phyloP scores from a whole-genome alignment of 2,329 filamentous ascomycete species.

The Tolypocladium endophyticum region DNA sequence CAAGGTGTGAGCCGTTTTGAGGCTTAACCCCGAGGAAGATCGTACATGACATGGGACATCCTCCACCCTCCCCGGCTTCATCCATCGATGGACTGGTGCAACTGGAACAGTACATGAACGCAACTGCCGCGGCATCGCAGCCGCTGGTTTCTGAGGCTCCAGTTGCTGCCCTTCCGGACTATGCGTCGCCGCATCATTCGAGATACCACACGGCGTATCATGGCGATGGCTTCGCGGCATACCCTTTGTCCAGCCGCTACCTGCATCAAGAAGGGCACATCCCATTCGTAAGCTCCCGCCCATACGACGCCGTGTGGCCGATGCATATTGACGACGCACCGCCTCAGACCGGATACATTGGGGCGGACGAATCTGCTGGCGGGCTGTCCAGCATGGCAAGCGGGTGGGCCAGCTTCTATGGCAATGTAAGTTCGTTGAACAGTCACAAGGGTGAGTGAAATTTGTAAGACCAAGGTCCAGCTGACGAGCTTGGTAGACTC shows the following conservation, averaged over 20 bases:
- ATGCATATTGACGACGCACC: neutral
- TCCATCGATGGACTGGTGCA: constrained; percentile 15
- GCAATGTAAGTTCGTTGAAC: neutral
- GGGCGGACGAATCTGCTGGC: neutral
- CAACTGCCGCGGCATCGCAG: neutral
- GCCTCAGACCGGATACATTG: neutral
- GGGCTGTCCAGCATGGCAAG: neutral
- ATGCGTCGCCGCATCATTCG: neutral
- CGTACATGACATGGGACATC: constrained; percentile 22
- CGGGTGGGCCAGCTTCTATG: neutral
- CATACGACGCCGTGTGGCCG: neutral
- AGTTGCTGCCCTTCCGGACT: neutral
- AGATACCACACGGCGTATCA: neutral
- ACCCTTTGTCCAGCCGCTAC: neutral
- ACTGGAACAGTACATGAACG: neutral
- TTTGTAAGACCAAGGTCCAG: neutral
- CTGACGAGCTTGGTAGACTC: constrained; percentile 6
- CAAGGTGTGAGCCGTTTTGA: neutral
- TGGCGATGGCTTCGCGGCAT: neutral
- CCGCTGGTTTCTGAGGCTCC: neutral
- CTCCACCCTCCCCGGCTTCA: constrained; percentile 35
- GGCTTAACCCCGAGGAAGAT: neutral
- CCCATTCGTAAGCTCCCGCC: neutral
- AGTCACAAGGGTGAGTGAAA: too few relatives aligned
- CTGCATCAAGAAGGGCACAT: neutral